Conservation (phyloP, 2,329 filamentous ascomycete genomes). For the Epichloe gansuensis region DNA sequence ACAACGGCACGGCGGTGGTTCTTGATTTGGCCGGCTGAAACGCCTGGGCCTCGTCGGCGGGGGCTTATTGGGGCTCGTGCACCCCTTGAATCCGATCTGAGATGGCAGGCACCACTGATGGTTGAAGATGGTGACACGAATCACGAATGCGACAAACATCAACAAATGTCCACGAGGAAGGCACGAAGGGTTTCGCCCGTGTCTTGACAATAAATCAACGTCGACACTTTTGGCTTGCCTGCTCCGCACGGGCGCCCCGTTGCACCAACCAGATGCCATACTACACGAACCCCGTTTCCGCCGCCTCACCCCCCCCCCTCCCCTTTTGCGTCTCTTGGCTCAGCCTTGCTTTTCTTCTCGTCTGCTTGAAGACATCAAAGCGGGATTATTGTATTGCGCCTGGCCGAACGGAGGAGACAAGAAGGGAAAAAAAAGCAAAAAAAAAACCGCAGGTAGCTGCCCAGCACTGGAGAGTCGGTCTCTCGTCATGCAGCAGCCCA, state of each 20-base stretch:
- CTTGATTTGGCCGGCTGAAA: constrained; percentile 3
- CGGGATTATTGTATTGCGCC: background rate
- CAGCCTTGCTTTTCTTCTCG: background rate
- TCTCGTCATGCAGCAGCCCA: background rate
- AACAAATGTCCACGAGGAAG: background rate
- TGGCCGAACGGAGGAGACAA: background rate
- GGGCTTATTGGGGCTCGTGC: background rate
- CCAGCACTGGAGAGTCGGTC: background rate
- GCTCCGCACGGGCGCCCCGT: background rate
- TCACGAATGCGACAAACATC: background rate
- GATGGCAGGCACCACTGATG: too few relatives aligned
- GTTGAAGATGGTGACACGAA: too few relatives aligned
- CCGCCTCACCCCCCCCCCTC: background rate
- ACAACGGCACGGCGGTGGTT: background rate
- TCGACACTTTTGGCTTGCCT: background rate
- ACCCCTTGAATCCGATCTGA: background rate
- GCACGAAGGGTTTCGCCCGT: constrained; percentile 1
- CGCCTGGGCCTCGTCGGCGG: background rate
- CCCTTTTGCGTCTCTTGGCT: background rate
- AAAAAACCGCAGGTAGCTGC: background rate
- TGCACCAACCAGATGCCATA: background rate
- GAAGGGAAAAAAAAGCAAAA: background rate
- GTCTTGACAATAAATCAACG: background rate
- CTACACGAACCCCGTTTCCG: background rate
- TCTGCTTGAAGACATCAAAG: background rate